phyloP scores from a whole-genome alignment of 495 filamentous ascomycete genomes.

The Echria macrotheca region DNA sequence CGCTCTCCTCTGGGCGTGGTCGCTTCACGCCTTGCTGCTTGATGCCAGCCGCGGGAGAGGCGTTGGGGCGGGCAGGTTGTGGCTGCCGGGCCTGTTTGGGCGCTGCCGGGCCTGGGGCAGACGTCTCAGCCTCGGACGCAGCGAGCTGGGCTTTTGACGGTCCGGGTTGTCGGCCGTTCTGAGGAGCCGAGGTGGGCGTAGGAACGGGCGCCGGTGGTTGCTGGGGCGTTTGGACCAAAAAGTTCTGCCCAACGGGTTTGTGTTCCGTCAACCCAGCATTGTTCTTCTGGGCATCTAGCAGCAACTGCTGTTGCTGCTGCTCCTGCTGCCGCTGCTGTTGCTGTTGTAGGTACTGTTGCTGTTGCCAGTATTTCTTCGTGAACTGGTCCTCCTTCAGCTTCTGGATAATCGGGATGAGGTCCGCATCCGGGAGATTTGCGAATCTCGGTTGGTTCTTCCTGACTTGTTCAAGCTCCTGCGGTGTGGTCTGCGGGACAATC shows the following conservation, averaged over 20 bases:
- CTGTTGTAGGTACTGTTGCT: background rate
- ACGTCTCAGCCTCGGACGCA: background rate
- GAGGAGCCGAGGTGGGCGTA: background rate
- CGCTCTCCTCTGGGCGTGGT: background rate
- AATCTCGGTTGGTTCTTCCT: background rate
- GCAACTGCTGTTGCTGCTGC: too few relatives aligned
- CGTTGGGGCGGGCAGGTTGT: background rate
- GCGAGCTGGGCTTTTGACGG: background rate
- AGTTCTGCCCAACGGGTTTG: background rate
- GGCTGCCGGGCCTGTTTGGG: background rate
- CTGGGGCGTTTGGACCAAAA: background rate
- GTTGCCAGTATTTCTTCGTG: conserved; percentile 1
- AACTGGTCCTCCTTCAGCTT: background rate
- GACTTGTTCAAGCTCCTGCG: background rate
- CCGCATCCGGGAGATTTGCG: background rate
- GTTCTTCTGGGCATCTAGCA: too few relatives aligned
- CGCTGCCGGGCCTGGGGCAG: background rate
- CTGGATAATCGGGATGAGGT: background rate
- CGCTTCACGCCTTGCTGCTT: too few relatives aligned
- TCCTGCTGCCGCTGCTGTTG: conserved; percentile 2
- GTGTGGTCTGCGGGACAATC: background rate
- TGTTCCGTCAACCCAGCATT: conserved; percentile 1
- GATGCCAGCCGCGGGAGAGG: background rate
- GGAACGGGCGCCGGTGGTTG: background rate
- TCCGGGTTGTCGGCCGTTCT: too few relatives aligned